These are phyloP conservation scores for Porodaedalea pini DNA, from an alignment of 1,284 basidiomycete species.

Conservation along the genomic window DNA sequence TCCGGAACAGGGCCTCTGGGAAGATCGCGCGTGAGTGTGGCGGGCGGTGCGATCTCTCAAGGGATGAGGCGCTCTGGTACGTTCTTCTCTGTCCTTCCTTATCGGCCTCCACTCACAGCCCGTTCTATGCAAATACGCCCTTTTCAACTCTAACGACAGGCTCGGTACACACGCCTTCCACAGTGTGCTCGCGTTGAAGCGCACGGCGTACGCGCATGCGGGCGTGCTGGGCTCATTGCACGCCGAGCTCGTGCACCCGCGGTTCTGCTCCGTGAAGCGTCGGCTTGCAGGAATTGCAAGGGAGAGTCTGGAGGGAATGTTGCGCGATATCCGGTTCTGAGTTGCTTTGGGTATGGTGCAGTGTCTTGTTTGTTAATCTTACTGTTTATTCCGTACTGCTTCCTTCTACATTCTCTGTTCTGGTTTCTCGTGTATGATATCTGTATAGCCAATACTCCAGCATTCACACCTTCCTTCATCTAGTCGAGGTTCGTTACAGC, in stretches of 20 bases:
- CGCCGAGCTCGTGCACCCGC: slow-evolving; percentile 46
- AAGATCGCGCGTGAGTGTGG: slow-evolving; percentile 39
- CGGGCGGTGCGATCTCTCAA: slow-evolving; percentile 43
- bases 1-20: slow-evolving; percentile 46
- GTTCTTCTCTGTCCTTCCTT: too few relatives aligned
- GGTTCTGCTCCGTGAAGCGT: slow-evolving; percentile 38
- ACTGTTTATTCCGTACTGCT: too few relatives aligned
- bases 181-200: slow-evolving; percentile 55
- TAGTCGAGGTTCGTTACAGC: too few relatives aligned
- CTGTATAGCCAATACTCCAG: too few relatives aligned
- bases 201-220: slow-evolving; percentile 42
- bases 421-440: too few relatives aligned
- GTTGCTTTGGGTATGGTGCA: too few relatives aligned
- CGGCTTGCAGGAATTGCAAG: slow-evolving; percentile 46
- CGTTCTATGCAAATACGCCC: too few relatives aligned
- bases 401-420: too few relatives aligned
- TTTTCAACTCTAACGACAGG: slow-evolving; percentile 40
- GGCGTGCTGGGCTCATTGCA: slow-evolving; percentile 45
- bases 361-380: too few relatives aligned
- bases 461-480: too few relatives aligned
- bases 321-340: slow-evolving; percentile 20
- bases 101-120: too few relatives aligned
- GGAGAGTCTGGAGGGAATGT: slow-evolving; percentile 40
- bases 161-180: slow-evolving; percentile 79
- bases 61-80: slow-evolving; percentile 61